Evolutionary conservation across 2,329 filamentous ascomycete species (phyloP).

Genomic region (Cladosporium sp.): DNA sequence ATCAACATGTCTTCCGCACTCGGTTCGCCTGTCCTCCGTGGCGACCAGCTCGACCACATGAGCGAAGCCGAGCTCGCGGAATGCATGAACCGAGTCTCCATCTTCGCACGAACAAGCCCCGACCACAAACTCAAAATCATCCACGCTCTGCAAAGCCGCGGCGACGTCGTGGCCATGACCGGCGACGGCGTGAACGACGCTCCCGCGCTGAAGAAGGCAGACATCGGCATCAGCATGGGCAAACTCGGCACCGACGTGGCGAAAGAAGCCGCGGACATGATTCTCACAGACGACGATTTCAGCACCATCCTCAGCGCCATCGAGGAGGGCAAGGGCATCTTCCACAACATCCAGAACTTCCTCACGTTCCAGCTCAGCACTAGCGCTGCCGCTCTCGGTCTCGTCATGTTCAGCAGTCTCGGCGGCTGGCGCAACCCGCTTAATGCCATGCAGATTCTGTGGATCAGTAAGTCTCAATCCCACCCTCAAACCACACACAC

Average conservation of each 20-base stretch:
- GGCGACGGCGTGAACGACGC: constrained; percentile 98
- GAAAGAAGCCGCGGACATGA: constrained; percentile 95
- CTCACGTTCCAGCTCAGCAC: constrained; percentile 97
- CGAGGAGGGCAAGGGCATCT: constrained; percentile 98
- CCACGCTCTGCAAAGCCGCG: constrained; percentile 81
- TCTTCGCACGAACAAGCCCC: constrained; percentile 93
- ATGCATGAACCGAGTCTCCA: constrained; percentile 83
- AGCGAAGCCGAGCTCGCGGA: constrained; percentile 78
- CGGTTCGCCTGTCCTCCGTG: constrained; percentile 73
- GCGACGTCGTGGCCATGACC: constrained; percentile 98
- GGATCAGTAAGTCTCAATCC: constrained; percentile 77
- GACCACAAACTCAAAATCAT: constrained; percentile 99
- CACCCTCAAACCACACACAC: constrained; percentile 7
- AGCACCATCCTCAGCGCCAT: constrained; percentile 91
- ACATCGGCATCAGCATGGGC: constrained; percentile 98
- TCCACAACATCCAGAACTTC: constrained; percentile 99
- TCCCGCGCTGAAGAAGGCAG: constrained; percentile 91
- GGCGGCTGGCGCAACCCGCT: constrained; percentile 92
- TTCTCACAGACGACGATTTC: constrained; percentile 85
- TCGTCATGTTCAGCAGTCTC: constrained; percentile 89
- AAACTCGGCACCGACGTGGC: constrained; percentile 92
- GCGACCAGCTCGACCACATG: constrained; percentile 93
- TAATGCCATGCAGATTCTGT: constrained; percentile 99
- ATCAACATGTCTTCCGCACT: constrained; percentile 62
- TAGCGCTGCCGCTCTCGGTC: constrained; percentile 85